Evolutionary conservation across 2,329 filamentous ascomycete genomes (phyloP), one percentile per base, ranked within the genome.

Genomic region (Microascus cirrosus): DNA sequence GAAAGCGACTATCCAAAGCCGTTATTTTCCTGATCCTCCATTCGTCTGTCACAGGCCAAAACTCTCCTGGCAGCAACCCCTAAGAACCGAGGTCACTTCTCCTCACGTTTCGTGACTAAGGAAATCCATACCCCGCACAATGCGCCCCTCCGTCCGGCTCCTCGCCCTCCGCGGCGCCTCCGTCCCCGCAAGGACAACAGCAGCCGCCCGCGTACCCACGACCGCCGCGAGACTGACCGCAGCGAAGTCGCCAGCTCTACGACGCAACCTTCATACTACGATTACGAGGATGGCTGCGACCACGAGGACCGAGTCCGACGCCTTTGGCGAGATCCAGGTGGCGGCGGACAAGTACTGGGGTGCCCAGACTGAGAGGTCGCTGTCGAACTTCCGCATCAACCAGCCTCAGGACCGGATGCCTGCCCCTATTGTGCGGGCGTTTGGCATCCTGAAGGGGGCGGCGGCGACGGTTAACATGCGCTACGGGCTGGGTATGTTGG

Each of bases 381-480:
- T 97, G 72, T 87, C 89, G 74, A 99, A 99, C 81, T 99, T 99
- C 82, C 88, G 87, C 74, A 97, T 99, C 84, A 97, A 97, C 78
- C 94, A 97, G 81, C 94, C 94, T 61, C 90, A 96, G 76, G 94
- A 99, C 72, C 91, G 94, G 72, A 97, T 97, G 92, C 94, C 94
- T 54, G 86, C 90, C 63, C 89, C 92, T 53, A 87, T 99, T 66
- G 80, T 97, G 68, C 87, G 85, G 74, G 94, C 94, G 7, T 96
- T 99, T 72, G 94, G 94, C 70, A 95, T 97, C 67, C 81, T 99
- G 64, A 99, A 99, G 83, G 93, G 92, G 63, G 94, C 94, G 59
- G 94, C 94, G 52, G 94, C 94, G 54, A 90, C 87, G 8, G 94
- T 97, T 63, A 99, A 99, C 78, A 91, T 96, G 84, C 85, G 85